Evolutionary conservation across 768 basidiomycete genomes (phyloP), one percentile per base, ranked within the genome.

Genomic region (Mycena capillaripes): DNA sequence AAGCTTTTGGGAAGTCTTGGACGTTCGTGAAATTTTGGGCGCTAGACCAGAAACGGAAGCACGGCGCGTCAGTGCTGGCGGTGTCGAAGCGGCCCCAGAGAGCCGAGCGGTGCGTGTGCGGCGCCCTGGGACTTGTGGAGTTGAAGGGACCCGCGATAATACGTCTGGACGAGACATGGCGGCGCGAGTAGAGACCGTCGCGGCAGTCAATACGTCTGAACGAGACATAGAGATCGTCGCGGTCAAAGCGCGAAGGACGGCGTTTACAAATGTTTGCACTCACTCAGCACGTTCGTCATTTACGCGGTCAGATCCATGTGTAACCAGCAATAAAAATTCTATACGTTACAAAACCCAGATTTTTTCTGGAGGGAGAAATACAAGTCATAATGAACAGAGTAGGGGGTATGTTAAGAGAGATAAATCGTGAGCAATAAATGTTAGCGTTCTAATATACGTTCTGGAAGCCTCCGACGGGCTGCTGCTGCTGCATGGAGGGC

Each of bases 1-100:
- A 69, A 97, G 93, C 78, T 95, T 95, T 76, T 97, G 95, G 0
- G 92, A 93, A 0, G 94, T 96, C 83, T 98, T 98, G 17, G 95
- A 95, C 1, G 95, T 93, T 48, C 97, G 89, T 74, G 93, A 91
- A 1, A 88, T 84, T 78, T 93, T 93, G 1, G 84, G 82, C 10
- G 81, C 80, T 61, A 84, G 73, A 19, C 81, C 82, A 58, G 83
- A 81, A 10, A 85, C 82, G 11, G 86, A 87, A 25, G 82, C 80
- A 10, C 85, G 84, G 21, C 85, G 84, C 42, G 81, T 69, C 59
- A 75, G 74, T 10, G 52, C 52, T 29, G 69, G 58, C 38, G 58
- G 73, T 38, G 69, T 44, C 2, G 67, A 52, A 5, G 59, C 61
- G 7, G 68, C 74, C 36, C 75, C 10, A 81, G 77, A 34, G 81